These are phyloP conservation scores for Tolypocladium ovalisporum DNA, from an alignment of 2,329 filamentous ascomycete species.

Conservation along the genomic window DNA sequence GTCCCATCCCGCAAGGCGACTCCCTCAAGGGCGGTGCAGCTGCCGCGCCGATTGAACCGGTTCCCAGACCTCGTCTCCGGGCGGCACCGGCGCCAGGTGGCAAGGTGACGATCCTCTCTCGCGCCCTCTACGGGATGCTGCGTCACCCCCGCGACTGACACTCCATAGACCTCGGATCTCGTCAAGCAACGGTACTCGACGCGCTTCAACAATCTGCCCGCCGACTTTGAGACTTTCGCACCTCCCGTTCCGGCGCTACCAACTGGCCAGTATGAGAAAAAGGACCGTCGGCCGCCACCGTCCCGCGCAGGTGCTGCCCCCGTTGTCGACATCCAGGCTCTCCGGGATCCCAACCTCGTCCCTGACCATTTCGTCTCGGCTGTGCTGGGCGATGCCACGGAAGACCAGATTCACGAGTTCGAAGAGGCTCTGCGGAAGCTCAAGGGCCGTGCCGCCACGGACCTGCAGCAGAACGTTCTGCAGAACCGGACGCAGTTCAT, in stretches of 20 bases:
- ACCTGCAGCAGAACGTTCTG: conserved; percentile 90
- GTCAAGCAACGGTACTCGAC: conserved; percentile 94
- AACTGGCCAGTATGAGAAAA: conserved; percentile 46
- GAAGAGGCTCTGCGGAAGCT: conserved; percentile 65
- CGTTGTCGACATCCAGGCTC: conserved; percentile 61
- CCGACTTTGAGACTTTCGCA: conserved; percentile 57
- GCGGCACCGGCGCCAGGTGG: conserved; percentile 41
- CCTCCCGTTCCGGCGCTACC: conserved; percentile 63
- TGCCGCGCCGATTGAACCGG: conserved; percentile 12
- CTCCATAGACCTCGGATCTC: conserved; percentile 57
- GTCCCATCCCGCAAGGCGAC: conserved; percentile 44
- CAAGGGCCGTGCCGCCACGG: conserved; percentile 66
- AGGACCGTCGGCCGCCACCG: conserved; percentile 40
- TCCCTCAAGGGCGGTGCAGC: conserved; percentile 15
- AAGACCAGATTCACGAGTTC: conserved; percentile 76
- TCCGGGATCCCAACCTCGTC: conserved; percentile 69
- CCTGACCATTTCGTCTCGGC: conserved; percentile 69
- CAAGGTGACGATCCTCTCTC: conserved; percentile 31
- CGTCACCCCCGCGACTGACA: conserved; percentile 8
- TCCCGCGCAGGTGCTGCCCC: conserved; percentile 46
- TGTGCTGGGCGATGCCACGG: conserved; percentile 73
- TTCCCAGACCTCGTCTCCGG: conserved; percentile 29
- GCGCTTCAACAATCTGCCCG: conserved; percentile 69
- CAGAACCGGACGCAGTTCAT: conserved; percentile 98
- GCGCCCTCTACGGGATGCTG: conserved; percentile 1